Evolutionary conservation across 768 basidiomycete species (phyloP), one percentile per base, ranked within the genome.

Genomic region (Nidula microcarpa): DNA sequence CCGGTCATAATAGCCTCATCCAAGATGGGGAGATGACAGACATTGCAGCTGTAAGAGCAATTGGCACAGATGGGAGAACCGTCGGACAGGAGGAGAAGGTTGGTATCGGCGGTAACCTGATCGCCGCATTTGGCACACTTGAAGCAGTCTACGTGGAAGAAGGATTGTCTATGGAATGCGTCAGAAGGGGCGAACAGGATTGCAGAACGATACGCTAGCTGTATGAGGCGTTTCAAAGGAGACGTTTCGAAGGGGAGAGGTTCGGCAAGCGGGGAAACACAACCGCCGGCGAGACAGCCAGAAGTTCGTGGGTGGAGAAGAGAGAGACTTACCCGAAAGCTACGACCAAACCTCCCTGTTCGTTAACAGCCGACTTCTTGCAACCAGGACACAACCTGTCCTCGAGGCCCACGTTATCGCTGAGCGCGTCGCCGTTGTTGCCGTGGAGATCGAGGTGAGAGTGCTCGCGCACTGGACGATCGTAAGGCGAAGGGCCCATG

Each of bases 1-100:
- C 94, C 97, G 6, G 97, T 96, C 92, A 99, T 98, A 68, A 98
- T 98, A 8, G 97, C 97, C 65, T 99, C 97, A 73, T 99, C 95
- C 52, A 95, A 87, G 58, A 99, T 99, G 44, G 94, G 91, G 53
- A 85, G 84, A 45, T 86, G 86, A 74, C 97, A 99, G 53, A 98
- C 88, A 64, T 89, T 96, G 78, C 97, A 99, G 62, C 87, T 87
- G 74, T 96, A 96, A 4, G 93, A 93, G 75, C 94, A 96, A 62
- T 89, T 86, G 43, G 89, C 85, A 65, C 91, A 95, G 48, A 99
- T 94, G 37, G 97, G 97, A n/a, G 89, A 92, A 18, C 97, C 97
- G 70, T 99, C 96, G 33, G 94, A 95, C 49, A 99, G 84, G 9
- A 99, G 78, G 35, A 98, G 81, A n/a, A 99, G 80, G 72, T 97